phyloP scores from a whole-genome alignment of 2,329 filamentous ascomycete genomes.

The Zalaria sp. region DNA sequence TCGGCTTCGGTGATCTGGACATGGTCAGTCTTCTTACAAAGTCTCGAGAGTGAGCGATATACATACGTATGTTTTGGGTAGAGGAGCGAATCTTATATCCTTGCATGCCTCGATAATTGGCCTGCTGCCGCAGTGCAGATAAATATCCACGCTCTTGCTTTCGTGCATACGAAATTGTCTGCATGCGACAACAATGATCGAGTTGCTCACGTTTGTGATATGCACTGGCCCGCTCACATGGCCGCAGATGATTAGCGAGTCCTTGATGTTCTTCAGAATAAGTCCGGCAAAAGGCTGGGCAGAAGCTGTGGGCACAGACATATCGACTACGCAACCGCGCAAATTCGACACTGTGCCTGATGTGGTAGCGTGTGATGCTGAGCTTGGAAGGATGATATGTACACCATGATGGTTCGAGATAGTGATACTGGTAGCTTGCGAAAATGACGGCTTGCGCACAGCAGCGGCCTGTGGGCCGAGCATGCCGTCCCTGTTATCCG shows the following conservation, averaged over 20 bases:
- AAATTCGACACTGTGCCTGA: constrained; percentile 62
- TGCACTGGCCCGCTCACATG: constrained; percentile 69
- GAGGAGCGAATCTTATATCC: constrained; percentile 61
- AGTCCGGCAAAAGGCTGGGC: constrained; percentile 56
- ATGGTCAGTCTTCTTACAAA: constrained; percentile 9
- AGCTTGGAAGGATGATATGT: constrained; percentile 63
- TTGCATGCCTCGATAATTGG: constrained; percentile 90
- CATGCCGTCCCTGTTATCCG: not conserved
- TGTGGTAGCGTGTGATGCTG: constrained; percentile 55
- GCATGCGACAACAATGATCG: constrained; percentile 63
- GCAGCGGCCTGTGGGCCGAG: not conserved
- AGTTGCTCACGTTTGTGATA: constrained; percentile 59
- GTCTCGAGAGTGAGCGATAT: not conserved
- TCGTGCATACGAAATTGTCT: constrained; percentile 92
- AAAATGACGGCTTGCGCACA: constrained; percentile 37
- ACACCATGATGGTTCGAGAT: constrained; percentile 46
- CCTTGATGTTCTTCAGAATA: constrained; percentile 52
- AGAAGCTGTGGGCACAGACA: constrained; percentile 26
- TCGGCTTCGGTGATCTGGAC: constrained; percentile 14
- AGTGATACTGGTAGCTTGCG: constrained; percentile 39
- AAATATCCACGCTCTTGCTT: constrained; percentile 66
- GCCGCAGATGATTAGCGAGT: constrained; percentile 64
- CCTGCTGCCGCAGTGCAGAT: constrained; percentile 65
- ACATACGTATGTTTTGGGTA: constrained; percentile 58
- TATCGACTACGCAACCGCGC: constrained; percentile 60